Evolutionary conservation across 805 yeast species (phyloP).

Genomic region (Lipomyces yamadae): DNA sequence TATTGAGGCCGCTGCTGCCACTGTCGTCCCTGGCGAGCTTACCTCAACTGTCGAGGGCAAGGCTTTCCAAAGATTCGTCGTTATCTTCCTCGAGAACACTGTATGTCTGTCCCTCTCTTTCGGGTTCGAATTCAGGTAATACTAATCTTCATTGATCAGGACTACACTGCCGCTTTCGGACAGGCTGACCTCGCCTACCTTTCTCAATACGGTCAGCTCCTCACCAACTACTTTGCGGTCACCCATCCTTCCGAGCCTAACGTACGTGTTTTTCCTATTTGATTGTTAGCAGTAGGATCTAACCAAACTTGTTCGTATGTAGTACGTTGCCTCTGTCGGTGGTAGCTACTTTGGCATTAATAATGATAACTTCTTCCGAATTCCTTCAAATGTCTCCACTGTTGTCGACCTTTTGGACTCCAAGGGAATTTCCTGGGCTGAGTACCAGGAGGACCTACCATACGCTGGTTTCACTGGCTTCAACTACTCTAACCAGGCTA

Average conservation of each 20-base stretch:
- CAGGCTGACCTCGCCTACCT: conserved; percentile 52
- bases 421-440: conserved; percentile 56
- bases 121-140: neutral
- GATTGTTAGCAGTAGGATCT: too few relatives aligned
- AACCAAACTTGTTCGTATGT: too few relatives aligned
- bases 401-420: conserved; percentile 56
- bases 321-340: conserved; percentile 53
- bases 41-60: conserved; percentile 50
- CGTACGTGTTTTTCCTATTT: conserved; percentile 10
- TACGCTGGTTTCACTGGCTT: conserved; percentile 58
- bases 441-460: conserved; percentile 59
- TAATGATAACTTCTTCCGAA: conserved; percentile 52
- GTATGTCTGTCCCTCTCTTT: conserved; percentile 19
- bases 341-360: conserved; percentile 59
- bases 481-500: conserved; percentile 52
- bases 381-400: conserved; percentile 55
- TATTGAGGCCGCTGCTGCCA: conserved; percentile 40
- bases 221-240: conserved; percentile 58
- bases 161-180: conserved; percentile 56
- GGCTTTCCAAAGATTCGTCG: conserved; percentile 50
- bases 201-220: conserved; percentile 51
- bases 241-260: conserved; percentile 63
- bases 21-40: conserved; percentile 45
- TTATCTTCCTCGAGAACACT: conserved; percentile 57
- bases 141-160: conserved; percentile 33